A percentile compares a stretch with the other conserved stretches of the same genome.
phyloP scores from a whole-genome alignment of 2,329 filamentous ascomycete species.

The Malbranchea cinnamomea region DNA sequence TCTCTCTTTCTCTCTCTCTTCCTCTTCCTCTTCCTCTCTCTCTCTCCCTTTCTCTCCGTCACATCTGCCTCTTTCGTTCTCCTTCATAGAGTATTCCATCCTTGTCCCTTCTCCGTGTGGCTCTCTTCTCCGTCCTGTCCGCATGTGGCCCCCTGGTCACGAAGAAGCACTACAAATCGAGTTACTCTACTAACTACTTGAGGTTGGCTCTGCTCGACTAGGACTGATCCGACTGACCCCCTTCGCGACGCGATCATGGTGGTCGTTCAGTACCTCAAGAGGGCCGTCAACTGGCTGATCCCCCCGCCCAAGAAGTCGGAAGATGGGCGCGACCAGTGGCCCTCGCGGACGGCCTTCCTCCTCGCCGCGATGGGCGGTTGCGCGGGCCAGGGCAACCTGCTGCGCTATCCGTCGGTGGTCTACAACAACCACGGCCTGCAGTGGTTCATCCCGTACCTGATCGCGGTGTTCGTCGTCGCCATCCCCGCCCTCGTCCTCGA shows the following conservation, averaged over 20 bases:
- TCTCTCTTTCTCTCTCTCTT: not conserved
- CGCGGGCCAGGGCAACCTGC: conserved; percentile 42
- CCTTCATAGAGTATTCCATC: too few relatives aligned
- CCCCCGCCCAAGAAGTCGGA: conserved; percentile 21
- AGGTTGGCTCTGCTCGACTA: not conserved
- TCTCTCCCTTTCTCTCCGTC: not conserved
- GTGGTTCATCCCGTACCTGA: conserved; percentile 45
- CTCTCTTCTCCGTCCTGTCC: too few relatives aligned
- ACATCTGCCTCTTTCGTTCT: not conserved
- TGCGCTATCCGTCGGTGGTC: conserved; percentile 42
- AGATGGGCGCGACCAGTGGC: conserved; percentile 39
- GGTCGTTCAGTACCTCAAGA: conserved; percentile 8
- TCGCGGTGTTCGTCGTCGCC: conserved; percentile 40
- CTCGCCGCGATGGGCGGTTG: conserved; percentile 45
- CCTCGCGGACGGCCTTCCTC: conserved; percentile 39
- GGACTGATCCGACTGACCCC: not conserved
- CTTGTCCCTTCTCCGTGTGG: too few relatives aligned
- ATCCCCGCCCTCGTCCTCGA: conserved; percentile 43
- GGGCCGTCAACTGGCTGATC: conserved; percentile 18
- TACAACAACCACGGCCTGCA: conserved; percentile 47
- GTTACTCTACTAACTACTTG: not conserved
- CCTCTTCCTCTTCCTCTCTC: not conserved
- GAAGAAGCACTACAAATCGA: not conserved
- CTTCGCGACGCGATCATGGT: conserved; percentile 1
- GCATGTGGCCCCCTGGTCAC: too few relatives aligned